Percentiles rank a stretch among this genome's conserved stretches.
Conservation (phyloP, 2,329 filamentous ascomycete genomes). For the Alternaria solani region DNA sequence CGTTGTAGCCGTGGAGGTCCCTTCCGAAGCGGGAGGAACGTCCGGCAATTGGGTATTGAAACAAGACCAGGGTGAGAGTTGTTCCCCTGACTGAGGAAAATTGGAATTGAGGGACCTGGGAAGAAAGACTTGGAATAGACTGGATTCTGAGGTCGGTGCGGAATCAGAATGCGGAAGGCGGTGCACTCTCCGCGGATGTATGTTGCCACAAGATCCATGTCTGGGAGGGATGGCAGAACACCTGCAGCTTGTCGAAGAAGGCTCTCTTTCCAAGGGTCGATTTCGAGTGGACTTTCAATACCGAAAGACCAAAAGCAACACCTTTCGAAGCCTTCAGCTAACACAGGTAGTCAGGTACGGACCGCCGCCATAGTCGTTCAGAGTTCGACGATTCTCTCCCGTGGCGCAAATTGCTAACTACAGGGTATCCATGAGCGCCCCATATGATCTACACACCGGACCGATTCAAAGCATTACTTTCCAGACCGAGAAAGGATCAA, state of each 20-base stretch:
- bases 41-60: slow-evolving; percentile 12
- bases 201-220: neutral
- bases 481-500: slow-evolving; percentile 18
- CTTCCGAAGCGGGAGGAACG: slow-evolving; percentile 16
- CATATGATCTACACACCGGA: slow-evolving; percentile 10
- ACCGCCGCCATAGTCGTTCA: neutral
- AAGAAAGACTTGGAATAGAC: neutral
- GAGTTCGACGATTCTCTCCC: neutral
- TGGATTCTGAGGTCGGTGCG: slow-evolving; percentile 1
- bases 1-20: slow-evolving; percentile 1
- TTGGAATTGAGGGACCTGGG: neutral
- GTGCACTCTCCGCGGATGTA: neutral
- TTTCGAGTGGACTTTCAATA: neutral
- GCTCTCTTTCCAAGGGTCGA: neutral
- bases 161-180: slow-evolving; percentile 10
- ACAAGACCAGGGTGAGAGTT: slow-evolving; percentile 1
- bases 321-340: neutral
- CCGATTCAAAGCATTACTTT: slow-evolving; percentile 12
- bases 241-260: neutral
- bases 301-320: neutral
- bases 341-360: neutral
- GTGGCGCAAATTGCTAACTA: slow-evolving; percentile 9
- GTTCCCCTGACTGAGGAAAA: slow-evolving; percentile 9
- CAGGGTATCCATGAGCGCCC: slow-evolving; percentile 3
- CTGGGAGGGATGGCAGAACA: neutral